phyloP scores from a whole-genome alignment of 2,329 filamentous ascomycete species.

The Hymenotorrendiella dingleyae region DNA sequence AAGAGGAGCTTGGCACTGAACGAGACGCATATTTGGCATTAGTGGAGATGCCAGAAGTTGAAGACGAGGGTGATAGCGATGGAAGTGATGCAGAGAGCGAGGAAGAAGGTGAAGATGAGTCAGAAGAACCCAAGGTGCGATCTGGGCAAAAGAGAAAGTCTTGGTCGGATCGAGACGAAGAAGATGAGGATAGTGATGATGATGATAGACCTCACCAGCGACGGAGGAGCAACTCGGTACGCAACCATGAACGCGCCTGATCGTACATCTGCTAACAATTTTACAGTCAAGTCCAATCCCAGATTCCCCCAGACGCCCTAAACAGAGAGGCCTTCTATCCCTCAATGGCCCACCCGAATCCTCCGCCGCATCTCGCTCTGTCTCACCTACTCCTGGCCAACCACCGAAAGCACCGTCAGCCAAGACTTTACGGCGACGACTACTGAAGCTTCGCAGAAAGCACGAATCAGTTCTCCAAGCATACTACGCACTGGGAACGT shows the following conservation, averaged over 20 bases:
- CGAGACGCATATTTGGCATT: constrained; percentile 80
- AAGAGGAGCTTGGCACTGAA: constrained; percentile 70
- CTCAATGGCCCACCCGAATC: constrained; percentile 42
- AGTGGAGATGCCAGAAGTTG: constrained; percentile 80
- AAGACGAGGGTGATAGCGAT: constrained; percentile 50
- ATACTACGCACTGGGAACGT: constrained; percentile 83
- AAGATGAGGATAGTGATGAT: constrained; percentile 61
- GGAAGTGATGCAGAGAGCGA: constrained; percentile 45
- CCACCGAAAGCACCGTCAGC: constrained; percentile 61
- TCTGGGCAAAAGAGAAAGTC: constrained; percentile 72
- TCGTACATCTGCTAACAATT: constrained; percentile 10
- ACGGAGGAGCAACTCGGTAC: constrained; percentile 81
- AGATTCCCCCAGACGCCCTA: constrained; percentile 55
- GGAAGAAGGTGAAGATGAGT: constrained; percentile 53
- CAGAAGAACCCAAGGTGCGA: constrained; percentile 46
- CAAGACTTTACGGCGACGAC: constrained; percentile 62
- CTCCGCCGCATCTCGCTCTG: constrained; percentile 31
- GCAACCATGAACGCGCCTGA: constrained; percentile 25
- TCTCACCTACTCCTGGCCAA: constrained; percentile 50
- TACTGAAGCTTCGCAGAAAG: constrained; percentile 69
- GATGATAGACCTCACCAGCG: constrained; percentile 72
- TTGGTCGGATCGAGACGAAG: constrained; percentile 64
- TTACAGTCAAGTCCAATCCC: constrained; percentile 59
- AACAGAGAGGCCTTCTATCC: constrained; percentile 54
- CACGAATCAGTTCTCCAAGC: constrained; percentile 70